A percentile compares a stretch with the other conserved stretches of the same genome.
Evolutionary conservation across 2,329 filamentous ascomycete genomes (phyloP).

Genomic region (Dothiorella sarmentorum): DNA sequence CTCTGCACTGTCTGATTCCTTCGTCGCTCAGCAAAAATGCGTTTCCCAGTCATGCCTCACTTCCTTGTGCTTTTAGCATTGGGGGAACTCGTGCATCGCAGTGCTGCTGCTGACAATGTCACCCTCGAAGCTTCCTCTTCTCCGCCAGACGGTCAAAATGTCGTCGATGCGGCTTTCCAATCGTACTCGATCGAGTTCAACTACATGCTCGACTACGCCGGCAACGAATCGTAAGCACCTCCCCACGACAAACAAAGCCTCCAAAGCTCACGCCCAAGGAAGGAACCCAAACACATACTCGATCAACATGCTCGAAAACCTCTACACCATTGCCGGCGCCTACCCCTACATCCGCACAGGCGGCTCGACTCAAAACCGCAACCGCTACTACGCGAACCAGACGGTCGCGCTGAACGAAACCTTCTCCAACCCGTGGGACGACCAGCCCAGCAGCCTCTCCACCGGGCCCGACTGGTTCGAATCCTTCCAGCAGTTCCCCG

Average conservation of each 20-base stretch:
- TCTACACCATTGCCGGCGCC: conserved; percentile 22
- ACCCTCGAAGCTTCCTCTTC: no score
- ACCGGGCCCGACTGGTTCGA: conserved; percentile 23
- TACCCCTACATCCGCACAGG: conserved; percentile 22
- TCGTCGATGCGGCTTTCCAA: neutral
- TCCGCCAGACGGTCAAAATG: no score
- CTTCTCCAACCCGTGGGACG: conserved; percentile 22
- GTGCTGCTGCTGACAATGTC: no score
- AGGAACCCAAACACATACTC: conserved; percentile 23
- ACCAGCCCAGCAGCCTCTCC: conserved; percentile 23
- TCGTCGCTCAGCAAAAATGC: no score
- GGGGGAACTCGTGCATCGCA: no score
- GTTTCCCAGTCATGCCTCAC: no score
- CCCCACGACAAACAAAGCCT: no score
- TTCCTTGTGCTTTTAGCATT: no score
- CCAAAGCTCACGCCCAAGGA: neutral
- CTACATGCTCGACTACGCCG: neutral
- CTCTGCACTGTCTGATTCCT: no score
- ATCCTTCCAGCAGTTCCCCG: conserved; percentile 25
- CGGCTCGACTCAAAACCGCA: conserved; percentile 23
- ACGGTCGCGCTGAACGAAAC: conserved; percentile 22
- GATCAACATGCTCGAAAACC: conserved; percentile 23
- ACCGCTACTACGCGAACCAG: conserved; percentile 21
- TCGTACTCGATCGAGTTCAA: neutral
- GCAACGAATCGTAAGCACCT: neutral